Evolutionary conservation across 352 stramenopile species (phyloP).

Genomic region (Phytophthora quininea): DNA sequence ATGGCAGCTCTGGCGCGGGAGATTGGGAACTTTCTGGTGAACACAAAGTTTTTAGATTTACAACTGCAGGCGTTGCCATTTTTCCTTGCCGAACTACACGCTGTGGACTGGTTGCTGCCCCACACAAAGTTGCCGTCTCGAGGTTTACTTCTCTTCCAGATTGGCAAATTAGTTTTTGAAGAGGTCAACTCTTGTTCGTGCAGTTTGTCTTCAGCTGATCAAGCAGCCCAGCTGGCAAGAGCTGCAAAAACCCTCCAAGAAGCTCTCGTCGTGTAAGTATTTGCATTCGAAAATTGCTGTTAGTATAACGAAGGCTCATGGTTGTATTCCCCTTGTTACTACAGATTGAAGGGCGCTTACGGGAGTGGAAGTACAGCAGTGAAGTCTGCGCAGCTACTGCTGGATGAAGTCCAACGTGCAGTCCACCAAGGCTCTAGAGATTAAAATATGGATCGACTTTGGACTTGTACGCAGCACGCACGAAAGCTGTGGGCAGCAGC

Average conservation of each 20-base stretch:
- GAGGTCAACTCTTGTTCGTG: conserved; percentile 1
- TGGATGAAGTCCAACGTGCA: conserved; percentile 36
- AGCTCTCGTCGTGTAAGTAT: conserved; percentile 45
- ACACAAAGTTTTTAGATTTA: conserved; percentile 11
- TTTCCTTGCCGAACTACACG: conserved; percentile 34
- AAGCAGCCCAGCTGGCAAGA: conserved; percentile 17
- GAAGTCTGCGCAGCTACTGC: conserved; percentile 22
- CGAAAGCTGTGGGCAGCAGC: conserved; percentile 67
- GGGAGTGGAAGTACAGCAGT: conserved; percentile 29
- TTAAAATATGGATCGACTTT: conserved; percentile 82
- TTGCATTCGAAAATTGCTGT: neutral
- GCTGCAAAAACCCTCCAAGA: conserved; percentile 39
- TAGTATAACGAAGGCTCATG: neutral
- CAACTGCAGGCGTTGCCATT: conserved; percentile 23
- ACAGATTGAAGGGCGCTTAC: conserved; percentile 34
- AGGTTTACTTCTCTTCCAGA: conserved; percentile 51
- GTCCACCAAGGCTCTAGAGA: conserved; percentile 35
- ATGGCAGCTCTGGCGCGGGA: conserved; percentile 39
- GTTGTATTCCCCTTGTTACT: neutral
- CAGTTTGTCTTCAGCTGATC: conserved; percentile 1
- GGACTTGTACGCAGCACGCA: conserved; percentile 71
- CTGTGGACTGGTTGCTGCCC: conserved; percentile 52
- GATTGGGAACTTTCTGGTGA: conserved; percentile 45
- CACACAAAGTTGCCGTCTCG: conserved; percentile 42
- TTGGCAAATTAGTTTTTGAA: conserved; percentile 44